Conservation (phyloP, 2,329 filamentous ascomycete genomes). For the Monilinia laxa region DNA sequence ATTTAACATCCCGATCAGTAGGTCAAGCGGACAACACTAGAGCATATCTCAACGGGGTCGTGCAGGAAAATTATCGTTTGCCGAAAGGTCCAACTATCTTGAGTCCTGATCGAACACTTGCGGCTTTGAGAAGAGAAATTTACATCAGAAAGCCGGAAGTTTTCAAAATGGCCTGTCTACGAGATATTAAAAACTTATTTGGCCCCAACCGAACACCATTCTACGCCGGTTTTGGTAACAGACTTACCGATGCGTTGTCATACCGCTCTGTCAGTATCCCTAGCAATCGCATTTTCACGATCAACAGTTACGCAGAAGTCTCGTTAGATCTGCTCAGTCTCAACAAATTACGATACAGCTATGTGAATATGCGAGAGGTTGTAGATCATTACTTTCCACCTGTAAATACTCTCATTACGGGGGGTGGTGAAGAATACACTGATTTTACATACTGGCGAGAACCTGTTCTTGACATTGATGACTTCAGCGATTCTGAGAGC, state of each 20-base stretch:
- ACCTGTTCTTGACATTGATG: slow-evolving; percentile 75
- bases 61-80: slow-evolving; percentile 81
- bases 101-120: slow-evolving; percentile 91
- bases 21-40: slow-evolving; percentile 90
- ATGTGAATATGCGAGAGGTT: slow-evolving; percentile 94
- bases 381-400: slow-evolving; percentile 98
- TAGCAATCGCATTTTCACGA: slow-evolving; percentile 92
- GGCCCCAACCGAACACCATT: slow-evolving; percentile 76
- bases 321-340: slow-evolving; percentile 84
- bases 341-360: slow-evolving; percentile 94
- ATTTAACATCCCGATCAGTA: slow-evolving; percentile 89
- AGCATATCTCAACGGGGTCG: slow-evolving; percentile 83
- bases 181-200: slow-evolving; percentile 90
- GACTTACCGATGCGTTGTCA: slow-evolving; percentile 91
- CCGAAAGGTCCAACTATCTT: slow-evolving; percentile 92
- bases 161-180: slow-evolving; percentile 98
- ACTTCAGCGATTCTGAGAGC: slow-evolving; percentile 83
- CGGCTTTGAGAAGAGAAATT: slow-evolving; percentile 85
- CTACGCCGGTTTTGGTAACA: slow-evolving; percentile 95
- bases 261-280: slow-evolving; percentile 97
- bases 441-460: slow-evolving; percentile 98
- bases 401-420: slow-evolving; percentile 79
- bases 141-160: slow-evolving; percentile 96
- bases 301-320: slow-evolving; percentile 97
- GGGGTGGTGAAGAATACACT: slow-evolving; percentile 90